Base-by-base conservation (phyloP, 352 stramenopile species). In the Plasmopara halstedii region DNA sequence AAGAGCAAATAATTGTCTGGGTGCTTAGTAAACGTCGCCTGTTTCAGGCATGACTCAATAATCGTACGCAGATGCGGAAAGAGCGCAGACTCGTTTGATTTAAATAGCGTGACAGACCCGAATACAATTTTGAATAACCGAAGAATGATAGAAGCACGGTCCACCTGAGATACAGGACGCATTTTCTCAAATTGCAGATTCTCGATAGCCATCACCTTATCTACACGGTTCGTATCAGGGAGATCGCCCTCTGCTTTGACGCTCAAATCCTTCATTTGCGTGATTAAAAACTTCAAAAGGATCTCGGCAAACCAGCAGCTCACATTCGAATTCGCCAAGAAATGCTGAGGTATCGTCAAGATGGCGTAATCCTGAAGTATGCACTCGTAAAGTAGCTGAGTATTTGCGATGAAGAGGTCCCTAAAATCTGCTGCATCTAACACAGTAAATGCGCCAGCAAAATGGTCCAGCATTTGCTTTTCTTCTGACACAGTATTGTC, bases 391-490 rank as follows among this genome's bases (percentile, higher is more conserved):
- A 98, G 60, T 10, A 97, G 58, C 42, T 89, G 51, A 41, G 98
- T 86, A 54, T 96, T 96, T 17, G 77, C 62, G 47, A 91, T 73
- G 46, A 95, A 93, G 17, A 96, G 54, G 53, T 95, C 82, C 5
- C 89, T 73, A 46, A 99, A 94, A 58, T 98, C 95, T 39, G 88
- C 83, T 18, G 83, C 86, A 58, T 99, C 94, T 13, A 99, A 69
- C 21, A 97, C 85, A 1, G 95, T 98, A 53, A 99, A 99, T 2
- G 93, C 88, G 10, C 93, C 81, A 5, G 95, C 95, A 67, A 99
- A 99, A 25, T 96, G 81, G 34, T 98, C 94, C 11, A 99, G 61
- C 62, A 98, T 91, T 56, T 99, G 96, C 55, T 96, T 96, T 56
- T 92, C 85, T 54, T 96, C 85, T 3, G 82, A 78, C 13, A 92